phyloP scores from a whole-genome alignment of 805 yeast species.

The Myxozyma kluyveri region DNA sequence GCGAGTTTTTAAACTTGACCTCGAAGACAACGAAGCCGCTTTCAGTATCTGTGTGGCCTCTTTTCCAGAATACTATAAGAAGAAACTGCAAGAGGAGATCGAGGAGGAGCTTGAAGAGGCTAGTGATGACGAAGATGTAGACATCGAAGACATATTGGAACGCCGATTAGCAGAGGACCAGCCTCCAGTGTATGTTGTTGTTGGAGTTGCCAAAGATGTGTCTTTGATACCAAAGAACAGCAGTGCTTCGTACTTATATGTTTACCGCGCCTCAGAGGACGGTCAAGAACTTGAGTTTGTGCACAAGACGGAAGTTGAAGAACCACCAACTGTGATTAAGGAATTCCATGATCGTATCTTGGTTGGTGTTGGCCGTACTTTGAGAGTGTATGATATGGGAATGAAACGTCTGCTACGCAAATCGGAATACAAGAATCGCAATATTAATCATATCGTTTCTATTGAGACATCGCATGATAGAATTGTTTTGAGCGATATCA shows the following conservation, averaged over 20 bases:
- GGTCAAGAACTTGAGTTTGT: conserved; percentile 47
- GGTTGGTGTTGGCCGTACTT: conserved; percentile 52
- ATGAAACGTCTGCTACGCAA: conserved; percentile 73
- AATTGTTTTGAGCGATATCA: conserved; percentile 68
- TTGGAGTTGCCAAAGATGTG: conserved; percentile 36
- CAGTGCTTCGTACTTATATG: conserved; percentile 34
- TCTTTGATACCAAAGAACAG: conserved; percentile 30
- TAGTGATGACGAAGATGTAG: conserved; percentile 11
- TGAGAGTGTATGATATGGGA: conserved; percentile 72
- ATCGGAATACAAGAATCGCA: conserved; percentile 48
- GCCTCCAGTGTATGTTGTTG: conserved; percentile 23
- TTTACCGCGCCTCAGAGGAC: conserved; percentile 35
- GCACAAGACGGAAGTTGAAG: conserved; percentile 60
- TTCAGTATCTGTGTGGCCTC: conserved; percentile 41
- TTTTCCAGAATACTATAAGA: conserved; percentile 32
- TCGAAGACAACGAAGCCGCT: conserved; percentile 46
- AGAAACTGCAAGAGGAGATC: conserved; percentile 8
- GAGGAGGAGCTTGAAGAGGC: conserved; percentile 17
- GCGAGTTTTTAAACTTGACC: conserved; percentile 46
- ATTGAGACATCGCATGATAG: conserved; percentile 56
- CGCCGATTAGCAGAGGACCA: conserved; percentile 18
- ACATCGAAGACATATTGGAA: background rate
- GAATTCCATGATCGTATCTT: conserved; percentile 60
- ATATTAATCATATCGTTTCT: conserved; percentile 52
- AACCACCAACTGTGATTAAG: conserved; percentile 48